Evolutionary conservation across 257 asterid species (phyloP).

Genomic region (Prunella vulgaris): DNA sequence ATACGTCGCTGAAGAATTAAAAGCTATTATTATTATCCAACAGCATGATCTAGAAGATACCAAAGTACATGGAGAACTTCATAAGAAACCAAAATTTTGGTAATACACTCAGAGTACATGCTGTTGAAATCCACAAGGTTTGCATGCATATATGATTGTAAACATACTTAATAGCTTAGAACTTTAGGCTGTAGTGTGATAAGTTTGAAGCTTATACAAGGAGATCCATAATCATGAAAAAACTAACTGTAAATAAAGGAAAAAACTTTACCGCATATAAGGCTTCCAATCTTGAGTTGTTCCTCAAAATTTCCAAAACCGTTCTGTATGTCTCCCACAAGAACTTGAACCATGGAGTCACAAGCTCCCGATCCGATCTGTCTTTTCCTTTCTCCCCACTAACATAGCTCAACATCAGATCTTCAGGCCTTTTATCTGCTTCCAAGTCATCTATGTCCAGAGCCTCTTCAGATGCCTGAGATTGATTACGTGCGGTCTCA

Average conservation of each 20-base stretch:
- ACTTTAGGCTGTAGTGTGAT: not conserved
- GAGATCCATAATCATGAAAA: not conserved
- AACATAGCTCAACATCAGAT: constrained; percentile 90
- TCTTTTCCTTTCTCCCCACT: constrained; percentile 97
- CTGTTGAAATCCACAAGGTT: not conserved
- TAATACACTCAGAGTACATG: not conserved
- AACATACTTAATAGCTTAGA: not conserved
- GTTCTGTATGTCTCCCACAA: constrained; percentile 28
- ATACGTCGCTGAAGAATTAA: not conserved
- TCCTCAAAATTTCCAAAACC: constrained; percentile 19
- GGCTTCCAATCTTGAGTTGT: constrained; percentile 24
- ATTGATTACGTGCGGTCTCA: constrained; percentile 76
- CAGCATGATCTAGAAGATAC: not conserved
- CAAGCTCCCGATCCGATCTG: constrained; percentile 86
- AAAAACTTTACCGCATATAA: constrained; percentile 22
- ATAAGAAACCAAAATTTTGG: not conserved
- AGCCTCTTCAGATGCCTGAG: constrained; percentile 66
- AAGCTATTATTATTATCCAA: not conserved
- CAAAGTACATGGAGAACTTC: not conserved
- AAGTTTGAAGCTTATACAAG: not conserved
- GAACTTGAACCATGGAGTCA: constrained; percentile 29
- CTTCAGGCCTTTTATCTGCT: constrained; percentile 95
- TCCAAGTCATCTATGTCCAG: constrained; percentile 73
- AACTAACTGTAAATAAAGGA: no score
- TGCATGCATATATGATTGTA: not conserved